Evolutionary conservation across 2,329 filamentous ascomycete genomes (phyloP), one percentile per base, ranked within the genome.

Genomic region (Pseudogymnoascus sp.): DNA sequence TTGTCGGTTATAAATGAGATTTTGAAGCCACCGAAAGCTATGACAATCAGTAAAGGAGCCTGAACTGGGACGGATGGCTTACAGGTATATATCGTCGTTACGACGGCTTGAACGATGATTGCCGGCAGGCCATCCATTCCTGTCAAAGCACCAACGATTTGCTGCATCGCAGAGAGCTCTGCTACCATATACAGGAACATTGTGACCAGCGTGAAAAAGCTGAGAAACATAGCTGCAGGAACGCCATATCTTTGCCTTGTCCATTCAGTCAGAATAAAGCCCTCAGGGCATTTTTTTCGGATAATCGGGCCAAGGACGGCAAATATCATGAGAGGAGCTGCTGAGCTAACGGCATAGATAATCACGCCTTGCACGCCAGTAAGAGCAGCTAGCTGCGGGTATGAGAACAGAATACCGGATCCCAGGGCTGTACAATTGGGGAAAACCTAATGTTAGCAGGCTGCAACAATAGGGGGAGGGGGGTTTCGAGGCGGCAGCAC

Each of bases 121-220:
- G 88, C 84, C 0, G 89, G 88, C 9, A 94, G 79, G 0, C 86
- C 85, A 66, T 92, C 80, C 39, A 94, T 79, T 1, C 89, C 89
- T 0, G 90, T 92, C 68, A 94, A 75, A 7, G 87, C 81, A 63
- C 77, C 87, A 69, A 93, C 81, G 39, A 93, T 90, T 74, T 93
- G 90, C 60, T 91, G 89, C 29, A 94, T 79, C 10, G 90, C 89
- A 7, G 89, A 92, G 44, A 94, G 80, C 77, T 94, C 90, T 17
- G 89, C 85, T 27, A 93, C 86, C 90, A 94, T 93, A 79, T 93
- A 94, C 60, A 94, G 74, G 73, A 93, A 94, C 68, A 94, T 81
- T 1, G 90, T 93, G 59, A 92, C 85, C 59, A 93, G 79, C 48
- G 89, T 92, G 77, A 92, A 80, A 69, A 89, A 81, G 73, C 89